These are phyloP conservation scores for Pseudocercospora pini-densiflorae DNA, from an alignment of 2,329 filamentous ascomycete species.

Conservation along the genomic window DNA sequence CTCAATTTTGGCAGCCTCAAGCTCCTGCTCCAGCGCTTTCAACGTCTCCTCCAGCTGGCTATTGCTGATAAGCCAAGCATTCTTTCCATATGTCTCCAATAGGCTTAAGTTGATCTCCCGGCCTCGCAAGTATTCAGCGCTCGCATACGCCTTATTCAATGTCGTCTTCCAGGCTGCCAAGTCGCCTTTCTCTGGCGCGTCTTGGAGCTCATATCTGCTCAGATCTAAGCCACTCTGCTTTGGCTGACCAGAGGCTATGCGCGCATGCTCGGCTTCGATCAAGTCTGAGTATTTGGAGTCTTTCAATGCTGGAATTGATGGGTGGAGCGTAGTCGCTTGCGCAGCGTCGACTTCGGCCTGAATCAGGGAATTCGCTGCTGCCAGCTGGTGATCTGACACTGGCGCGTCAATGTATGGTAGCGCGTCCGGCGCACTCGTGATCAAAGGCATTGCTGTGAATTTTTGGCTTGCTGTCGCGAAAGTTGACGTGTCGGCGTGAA, in stretches of 20 bases:
- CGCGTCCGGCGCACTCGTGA: conserved; percentile 74
- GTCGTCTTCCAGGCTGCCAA: conserved; percentile 55
- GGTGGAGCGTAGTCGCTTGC: conserved; percentile 56
- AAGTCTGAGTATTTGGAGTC: conserved; percentile 65
- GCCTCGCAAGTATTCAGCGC: conserved; percentile 61
- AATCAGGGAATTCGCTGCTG: conserved; percentile 72
- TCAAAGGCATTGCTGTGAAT: conserved; percentile 62
- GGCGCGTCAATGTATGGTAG: conserved; percentile 84
- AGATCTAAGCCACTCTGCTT: conserved; percentile 68
- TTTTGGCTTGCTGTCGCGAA: background rate
- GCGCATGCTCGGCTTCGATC: conserved; percentile 70
- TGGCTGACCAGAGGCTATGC: conserved; percentile 60
- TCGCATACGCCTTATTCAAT: conserved; percentile 61
- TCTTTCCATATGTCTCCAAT: conserved; percentile 82
- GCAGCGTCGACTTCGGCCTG: conserved; percentile 63
- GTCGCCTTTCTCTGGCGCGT: conserved; percentile 56
- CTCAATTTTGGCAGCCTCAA: conserved; percentile 68
- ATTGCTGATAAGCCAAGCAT: conserved; percentile 89
- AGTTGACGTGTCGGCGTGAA: background rate
- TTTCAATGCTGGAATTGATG: conserved; percentile 60
- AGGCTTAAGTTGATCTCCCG: conserved; percentile 68
- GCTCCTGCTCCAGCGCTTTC: conserved; percentile 71
- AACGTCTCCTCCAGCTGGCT: conserved; percentile 76
- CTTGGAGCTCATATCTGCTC: conserved; percentile 79
- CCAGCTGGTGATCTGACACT: conserved; percentile 66